These are phyloP conservation scores for Aspergillus nanangensis DNA, from an alignment of 495 filamentous ascomycete genomes.

Conservation along the genomic window DNA sequence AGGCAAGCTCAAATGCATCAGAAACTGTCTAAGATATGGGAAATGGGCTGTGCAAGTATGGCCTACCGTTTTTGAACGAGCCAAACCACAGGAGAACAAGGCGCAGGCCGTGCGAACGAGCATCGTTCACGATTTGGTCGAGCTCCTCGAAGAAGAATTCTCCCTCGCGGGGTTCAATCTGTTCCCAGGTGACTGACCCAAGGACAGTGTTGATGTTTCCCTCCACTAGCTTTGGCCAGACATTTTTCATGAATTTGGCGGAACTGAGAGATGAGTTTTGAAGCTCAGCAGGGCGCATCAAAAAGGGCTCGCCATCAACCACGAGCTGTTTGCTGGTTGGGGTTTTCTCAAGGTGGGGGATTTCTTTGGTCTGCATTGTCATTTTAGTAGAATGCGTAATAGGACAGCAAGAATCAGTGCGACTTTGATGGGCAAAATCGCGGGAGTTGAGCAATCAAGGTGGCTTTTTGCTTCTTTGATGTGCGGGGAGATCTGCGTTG, in stretches of 20 bases:
- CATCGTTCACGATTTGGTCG: conserved; percentile 36
- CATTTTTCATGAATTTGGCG: conserved; percentile 36
- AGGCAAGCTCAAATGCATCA: neutral
- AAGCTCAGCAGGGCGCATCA: conserved; percentile 41
- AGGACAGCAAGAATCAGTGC: too few relatives aligned
- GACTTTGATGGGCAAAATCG: too few relatives aligned
- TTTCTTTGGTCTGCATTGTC: too few relatives aligned
- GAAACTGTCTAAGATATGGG: too few relatives aligned
- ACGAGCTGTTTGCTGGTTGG: conserved; percentile 32
- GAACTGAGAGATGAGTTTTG: conserved; percentile 48
- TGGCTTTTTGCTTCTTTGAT: too few relatives aligned
- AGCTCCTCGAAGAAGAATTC: conserved; percentile 41
- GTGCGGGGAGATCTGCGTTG: too few relatives aligned
- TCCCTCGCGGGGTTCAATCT: conserved; percentile 43
- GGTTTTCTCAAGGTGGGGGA: conserved; percentile 27
- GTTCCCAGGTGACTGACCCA: conserved; percentile 48
- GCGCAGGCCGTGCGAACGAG: conserved; percentile 33
- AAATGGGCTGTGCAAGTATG: neutral
- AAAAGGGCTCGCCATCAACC: conserved; percentile 43
- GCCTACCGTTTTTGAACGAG: conserved; percentile 45
- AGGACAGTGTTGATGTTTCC: conserved; percentile 46
- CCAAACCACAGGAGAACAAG: conserved; percentile 50
- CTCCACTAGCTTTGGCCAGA: conserved; percentile 39
- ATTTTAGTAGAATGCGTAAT: too few relatives aligned
- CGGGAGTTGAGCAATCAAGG: too few relatives aligned